A percentile compares a stretch with the other conserved stretches of the same genome.
These are phyloP conservation scores for Pseudoscleropodium purum DNA, from an alignment of 225 moss, liverwort and hornwort genomes.

Conservation along the genomic window DNA sequence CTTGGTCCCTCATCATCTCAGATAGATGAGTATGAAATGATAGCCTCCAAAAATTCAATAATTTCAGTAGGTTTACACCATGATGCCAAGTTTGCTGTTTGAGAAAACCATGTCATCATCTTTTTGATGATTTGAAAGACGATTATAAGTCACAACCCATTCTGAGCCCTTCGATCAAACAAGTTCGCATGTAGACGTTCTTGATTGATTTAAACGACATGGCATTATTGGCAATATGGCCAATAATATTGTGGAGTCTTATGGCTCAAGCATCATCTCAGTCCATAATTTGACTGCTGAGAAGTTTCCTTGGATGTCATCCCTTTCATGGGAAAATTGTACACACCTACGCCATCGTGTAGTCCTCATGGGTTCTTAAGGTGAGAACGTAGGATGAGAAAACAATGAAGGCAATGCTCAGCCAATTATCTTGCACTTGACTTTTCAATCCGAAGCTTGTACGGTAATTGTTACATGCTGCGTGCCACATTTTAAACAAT, in stretches of 20 bases:
- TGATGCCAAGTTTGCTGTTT: neutral
- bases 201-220: neutral
- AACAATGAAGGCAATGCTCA: neutral
- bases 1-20: neutral
- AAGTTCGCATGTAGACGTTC: neutral
- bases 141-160: neutral
- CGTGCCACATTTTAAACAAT: neutral
- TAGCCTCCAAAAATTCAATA: neutral
- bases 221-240: neutral
- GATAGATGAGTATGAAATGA: neutral
- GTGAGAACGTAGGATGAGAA: neutral
- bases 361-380: neutral
- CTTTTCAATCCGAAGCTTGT: conserved; percentile 21
- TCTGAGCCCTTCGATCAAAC: neutral
- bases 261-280: neutral
- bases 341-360: neutral
- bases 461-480: conserved; percentile 24
- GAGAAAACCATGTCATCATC: neutral
- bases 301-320: neutral
- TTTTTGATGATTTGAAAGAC: neutral
- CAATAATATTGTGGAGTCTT: neutral
- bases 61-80: neutral
- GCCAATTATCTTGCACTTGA: neutral
- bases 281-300: neutral
- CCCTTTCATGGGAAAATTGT: neutral